Conservation (phyloP, 2,329 filamentous ascomycete genomes). For the Verticillium nubilum region DNA sequence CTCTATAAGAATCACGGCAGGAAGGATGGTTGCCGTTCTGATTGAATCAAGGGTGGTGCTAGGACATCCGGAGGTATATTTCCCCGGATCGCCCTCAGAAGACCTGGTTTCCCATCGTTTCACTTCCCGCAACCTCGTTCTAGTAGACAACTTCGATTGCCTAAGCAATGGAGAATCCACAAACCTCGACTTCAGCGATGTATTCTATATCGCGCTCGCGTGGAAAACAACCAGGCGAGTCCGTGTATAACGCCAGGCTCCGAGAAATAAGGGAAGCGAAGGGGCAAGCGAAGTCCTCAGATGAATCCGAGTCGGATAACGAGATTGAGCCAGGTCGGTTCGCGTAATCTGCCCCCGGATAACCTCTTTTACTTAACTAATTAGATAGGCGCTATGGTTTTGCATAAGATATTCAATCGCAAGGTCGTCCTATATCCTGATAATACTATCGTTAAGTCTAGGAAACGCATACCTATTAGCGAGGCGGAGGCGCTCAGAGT, state of each 20-base stretch:
- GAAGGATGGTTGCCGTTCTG: no score
- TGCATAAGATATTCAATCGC: conserved; percentile 15
- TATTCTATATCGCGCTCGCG: conserved; percentile 12
- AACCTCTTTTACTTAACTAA: background rate
- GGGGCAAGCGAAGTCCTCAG: conserved; percentile 15
- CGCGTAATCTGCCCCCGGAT: background rate
- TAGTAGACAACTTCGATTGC: background rate
- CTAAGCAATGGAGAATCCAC: background rate
- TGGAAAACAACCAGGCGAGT: conserved; percentile 11
- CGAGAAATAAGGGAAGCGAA: conserved; percentile 12
- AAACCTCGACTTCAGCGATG: conserved; percentile 1
- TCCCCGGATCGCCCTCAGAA: no score
- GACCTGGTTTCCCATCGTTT: no score
- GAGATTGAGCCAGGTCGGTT: conserved; percentile 16
- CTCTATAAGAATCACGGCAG: no score
- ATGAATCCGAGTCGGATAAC: conserved; percentile 17
- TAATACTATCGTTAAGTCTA: conserved; percentile 19
- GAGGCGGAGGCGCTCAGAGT: conserved; percentile 20
- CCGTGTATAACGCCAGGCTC: conserved; percentile 7
- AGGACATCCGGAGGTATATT: no score
- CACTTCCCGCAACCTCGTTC: background rate
- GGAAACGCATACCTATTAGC: conserved; percentile 14
- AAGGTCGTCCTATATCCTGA: conserved; percentile 16
- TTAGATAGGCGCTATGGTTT: conserved; percentile 12
- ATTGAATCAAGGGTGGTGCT: no score